phyloP scores from a whole-genome alignment of 1,284 basidiomycete genomes.

The Rhizoctonia solani region DNA sequence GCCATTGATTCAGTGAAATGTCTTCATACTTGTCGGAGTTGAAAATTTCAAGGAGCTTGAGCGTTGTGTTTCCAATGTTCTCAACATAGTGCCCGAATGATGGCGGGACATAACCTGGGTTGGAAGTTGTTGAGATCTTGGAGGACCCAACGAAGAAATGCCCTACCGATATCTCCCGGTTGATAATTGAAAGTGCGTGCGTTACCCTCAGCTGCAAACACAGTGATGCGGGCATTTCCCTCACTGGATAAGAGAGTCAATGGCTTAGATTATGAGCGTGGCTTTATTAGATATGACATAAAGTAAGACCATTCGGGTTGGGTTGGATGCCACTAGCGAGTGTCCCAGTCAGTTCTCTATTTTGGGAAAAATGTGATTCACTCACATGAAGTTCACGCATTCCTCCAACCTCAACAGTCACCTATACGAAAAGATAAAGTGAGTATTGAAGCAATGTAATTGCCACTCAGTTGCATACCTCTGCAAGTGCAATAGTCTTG shows the following conservation, averaged over 20 bases:
- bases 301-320: not conserved
- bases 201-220: conserved; percentile 64
- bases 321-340: no score
- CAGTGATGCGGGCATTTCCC: conserved; percentile 49
- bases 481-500: conserved; percentile 69
- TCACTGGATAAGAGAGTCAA: not conserved
- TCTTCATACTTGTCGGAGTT: no score
- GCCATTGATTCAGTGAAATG: no score
- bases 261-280: not conserved
- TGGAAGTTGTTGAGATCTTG: no score
- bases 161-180: conserved; percentile 67
- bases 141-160: no score
- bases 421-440: conserved; percentile 68
- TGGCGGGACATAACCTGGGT: no score
- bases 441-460: conserved; percentile 60
- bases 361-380: no score
- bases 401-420: conserved; percentile 50
- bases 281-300: not conserved
- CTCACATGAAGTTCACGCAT: conserved; percentile 57
- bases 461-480: conserved; percentile 61
- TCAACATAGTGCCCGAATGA: no score
- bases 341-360: no score
- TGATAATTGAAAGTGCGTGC: conserved; percentile 71
- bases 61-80: no score
- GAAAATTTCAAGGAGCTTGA: no score